Percentiles rank a stretch among this genome's conserved stretches.
Evolutionary conservation across 2,329 filamentous ascomycete genomes (phyloP).

Genomic region (Penicillium sp.): DNA sequence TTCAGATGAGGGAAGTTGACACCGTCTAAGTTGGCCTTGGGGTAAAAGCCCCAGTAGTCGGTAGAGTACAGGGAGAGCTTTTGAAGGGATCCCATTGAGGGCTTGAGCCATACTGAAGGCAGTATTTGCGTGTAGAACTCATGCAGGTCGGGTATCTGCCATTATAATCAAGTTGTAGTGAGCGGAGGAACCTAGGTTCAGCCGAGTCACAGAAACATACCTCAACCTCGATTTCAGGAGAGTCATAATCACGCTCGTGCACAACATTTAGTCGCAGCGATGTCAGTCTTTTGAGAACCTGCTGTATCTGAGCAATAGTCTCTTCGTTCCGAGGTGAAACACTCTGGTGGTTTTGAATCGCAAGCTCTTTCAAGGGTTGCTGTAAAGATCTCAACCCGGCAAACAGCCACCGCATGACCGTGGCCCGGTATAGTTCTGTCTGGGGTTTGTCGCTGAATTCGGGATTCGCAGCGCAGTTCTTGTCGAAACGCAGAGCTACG

Average conservation of each 20-base stretch:
- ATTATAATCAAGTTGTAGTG: not conserved
- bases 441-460: conserved; percentile 3
- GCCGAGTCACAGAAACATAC: conserved; percentile 1
- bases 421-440: conserved; percentile 4
- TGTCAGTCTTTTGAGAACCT: conserved; percentile 4
- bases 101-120: conserved; percentile 7
- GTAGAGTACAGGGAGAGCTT: conserved; percentile 41
- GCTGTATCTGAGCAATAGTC: conserved; percentile 3
- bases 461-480: conserved; percentile 2
- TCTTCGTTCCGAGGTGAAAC: conserved; percentile 6
- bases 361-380: conserved; percentile 9
- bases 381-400: conserved; percentile 7
- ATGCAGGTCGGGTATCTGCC: conserved; percentile 1
- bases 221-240: conserved; percentile 10
- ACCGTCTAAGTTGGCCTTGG: conserved; percentile 34
- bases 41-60: conserved; percentile 42
- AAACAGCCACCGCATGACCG: conserved; percentile 4
- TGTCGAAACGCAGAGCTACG: conserved; percentile 8
- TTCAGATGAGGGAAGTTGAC: conserved; percentile 40
- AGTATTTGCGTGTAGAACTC: conserved; percentile 6
- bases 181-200: not conserved
- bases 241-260: conserved; percentile 4
- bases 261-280: conserved; percentile 7
- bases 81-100: conserved; percentile 15
- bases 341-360: conserved; percentile 10